Evolutionary conservation across 176 grass and related monocot species (phyloP), one percentile per base, ranked within the genome.

Genomic region (Cocos nucifera): DNA sequence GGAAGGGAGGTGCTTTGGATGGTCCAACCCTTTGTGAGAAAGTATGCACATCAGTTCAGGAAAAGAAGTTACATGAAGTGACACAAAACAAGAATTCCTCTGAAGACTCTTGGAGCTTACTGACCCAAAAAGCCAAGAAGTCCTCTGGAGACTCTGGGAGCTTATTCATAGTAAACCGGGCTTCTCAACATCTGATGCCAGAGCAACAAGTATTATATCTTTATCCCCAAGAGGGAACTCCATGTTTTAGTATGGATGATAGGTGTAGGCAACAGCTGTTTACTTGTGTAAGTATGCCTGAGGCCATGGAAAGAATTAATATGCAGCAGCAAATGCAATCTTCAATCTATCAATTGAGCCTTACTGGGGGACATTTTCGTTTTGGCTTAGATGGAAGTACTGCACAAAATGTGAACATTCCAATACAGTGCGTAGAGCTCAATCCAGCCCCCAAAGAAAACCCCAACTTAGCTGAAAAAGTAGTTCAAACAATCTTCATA

Each of bases 301-400:
- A 21, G 69, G 65, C 68, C 51, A 81, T 25, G 48, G 63, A 59
- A 49, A 61, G 44, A 51, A 69, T 56, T 55, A 74, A 67, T 68
- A 56, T 39, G 23, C 61, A 67, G 63, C 48, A 57, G 52, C 60
- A 63, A 23, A 57, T 23, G 18, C 52, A 79, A 0, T 58, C 83
- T 76, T 58, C 69, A 61, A 59, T 68, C 62, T 68, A 81, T 72
- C 73, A 90, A 81, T 71, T 80, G 57, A 90, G 70, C 57, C 66
- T 95, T 58, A 76, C 87, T 54, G 71, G 80, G 73, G 91, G 86
- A 77, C 75, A 66, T 61, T 69, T 86, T 49, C 66, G 75, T 73
- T 81, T 90, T 87, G 82, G 75, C 12, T 22, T 32, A n/a, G 55
- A 56, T 29, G 51, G 51, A 30, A 53, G 56, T 53, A 50, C 50